phyloP scores from a whole-genome alignment of 495 filamentous ascomycete species.

The Neurospora sp. region DNA sequence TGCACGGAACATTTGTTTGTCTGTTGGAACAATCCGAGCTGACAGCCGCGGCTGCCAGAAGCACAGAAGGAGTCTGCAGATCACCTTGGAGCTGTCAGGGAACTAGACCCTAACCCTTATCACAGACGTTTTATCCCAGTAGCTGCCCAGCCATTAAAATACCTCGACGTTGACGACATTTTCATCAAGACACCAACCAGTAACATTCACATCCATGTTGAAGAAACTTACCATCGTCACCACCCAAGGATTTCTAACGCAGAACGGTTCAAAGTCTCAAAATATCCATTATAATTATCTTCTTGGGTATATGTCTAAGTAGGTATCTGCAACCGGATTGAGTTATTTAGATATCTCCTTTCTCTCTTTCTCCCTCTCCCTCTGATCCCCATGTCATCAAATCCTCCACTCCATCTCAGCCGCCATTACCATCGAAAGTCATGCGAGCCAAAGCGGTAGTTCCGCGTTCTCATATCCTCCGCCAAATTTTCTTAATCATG shows the following conservation, averaged over 20 bases:
- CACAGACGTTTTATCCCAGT: neutral
- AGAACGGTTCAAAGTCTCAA: neutral
- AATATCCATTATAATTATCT: neutral
- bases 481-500: conserved; percentile 42
- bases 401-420: neutral
- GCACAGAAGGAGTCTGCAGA: neutral
- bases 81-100: neutral
- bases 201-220: neutral
- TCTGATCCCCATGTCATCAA: neutral
- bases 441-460: too few species aligned
- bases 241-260: neutral
- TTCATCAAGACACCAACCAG: neutral
- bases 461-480: conserved; percentile 27
- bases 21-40: neutral
- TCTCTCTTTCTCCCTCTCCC: neutral
- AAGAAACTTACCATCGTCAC: neutral
- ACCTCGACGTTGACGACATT: neutral
- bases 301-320: neutral
- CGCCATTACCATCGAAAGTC: too few species aligned
- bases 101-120: neutral
- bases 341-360: neutral
- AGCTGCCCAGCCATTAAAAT: neutral
- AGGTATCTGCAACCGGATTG: neutral
- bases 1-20: neutral
- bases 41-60: neutral